Conservation (phyloP, 2,329 filamentous ascomycete genomes). For the Alternaria ethzedia region DNA sequence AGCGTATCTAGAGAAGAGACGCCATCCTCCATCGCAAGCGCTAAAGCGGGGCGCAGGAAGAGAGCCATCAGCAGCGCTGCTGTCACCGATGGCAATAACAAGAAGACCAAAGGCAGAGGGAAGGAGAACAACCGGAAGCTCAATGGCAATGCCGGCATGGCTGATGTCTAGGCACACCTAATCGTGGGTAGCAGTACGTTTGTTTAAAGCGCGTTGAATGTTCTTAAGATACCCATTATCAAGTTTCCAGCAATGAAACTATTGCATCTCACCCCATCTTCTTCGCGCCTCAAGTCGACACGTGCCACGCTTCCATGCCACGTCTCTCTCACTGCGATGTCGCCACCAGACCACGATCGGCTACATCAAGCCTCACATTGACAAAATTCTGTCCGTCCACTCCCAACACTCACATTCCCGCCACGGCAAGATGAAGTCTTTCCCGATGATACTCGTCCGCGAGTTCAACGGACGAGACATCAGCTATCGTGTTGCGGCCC, state of each 20-base stretch:
- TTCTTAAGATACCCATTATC: background rate
- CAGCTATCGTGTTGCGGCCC: background rate
- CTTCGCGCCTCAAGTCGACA: background rate
- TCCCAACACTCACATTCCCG: background rate
- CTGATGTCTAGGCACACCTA: background rate
- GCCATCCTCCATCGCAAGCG: constrained; percentile 32
- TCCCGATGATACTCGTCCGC: background rate
- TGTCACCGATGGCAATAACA: constrained; percentile 24
- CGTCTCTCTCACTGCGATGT: background rate
- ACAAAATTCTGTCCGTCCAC: background rate
- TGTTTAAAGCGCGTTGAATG: background rate
- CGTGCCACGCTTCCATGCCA: background rate
- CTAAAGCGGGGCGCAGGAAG: constrained; percentile 27
- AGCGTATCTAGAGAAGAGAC: constrained; percentile 23
- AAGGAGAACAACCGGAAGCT: constrained; percentile 22
- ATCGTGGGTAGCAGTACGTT: background rate
- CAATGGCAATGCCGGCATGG: background rate
- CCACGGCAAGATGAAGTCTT: background rate
- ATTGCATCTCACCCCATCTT: background rate
- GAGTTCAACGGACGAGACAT: background rate
- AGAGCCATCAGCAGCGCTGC: constrained; percentile 36
- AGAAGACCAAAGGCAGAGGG: constrained; percentile 31
- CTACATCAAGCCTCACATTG: background rate
- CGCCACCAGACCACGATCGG: background rate
- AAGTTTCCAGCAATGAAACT: background rate